Evolutionary conservation across 257 asterid species (phyloP).

Genomic region (Lithospermum erythrorhizon): DNA sequence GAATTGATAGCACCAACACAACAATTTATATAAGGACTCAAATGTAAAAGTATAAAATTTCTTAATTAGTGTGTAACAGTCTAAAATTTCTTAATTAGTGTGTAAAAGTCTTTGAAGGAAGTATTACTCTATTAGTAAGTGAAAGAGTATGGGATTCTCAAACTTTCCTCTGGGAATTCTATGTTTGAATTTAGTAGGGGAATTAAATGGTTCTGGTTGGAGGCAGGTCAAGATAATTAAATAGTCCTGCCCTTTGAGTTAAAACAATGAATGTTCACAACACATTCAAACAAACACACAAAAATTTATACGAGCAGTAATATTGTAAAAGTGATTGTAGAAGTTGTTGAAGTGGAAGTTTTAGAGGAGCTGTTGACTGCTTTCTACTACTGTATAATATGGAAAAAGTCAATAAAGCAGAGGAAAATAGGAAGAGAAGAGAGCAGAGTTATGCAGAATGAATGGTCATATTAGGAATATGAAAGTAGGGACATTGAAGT

Average conservation of each 20-base stretch:
- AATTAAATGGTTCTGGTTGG: slow-evolving; percentile 12
- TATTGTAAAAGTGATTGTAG: slow-evolving; percentile 3
- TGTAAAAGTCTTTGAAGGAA: no score
- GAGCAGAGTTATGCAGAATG: background rate
- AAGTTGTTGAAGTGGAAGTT: slow-evolving; percentile 20
- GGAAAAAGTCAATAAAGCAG: slow-evolving; percentile 9
- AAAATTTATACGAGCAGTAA: background rate
- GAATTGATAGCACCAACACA: no score
- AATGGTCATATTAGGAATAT: background rate
- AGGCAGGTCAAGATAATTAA: slow-evolving; percentile 14
- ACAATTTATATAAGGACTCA: no score
- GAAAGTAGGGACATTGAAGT: slow-evolving; percentile 19
- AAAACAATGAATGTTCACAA: background rate
- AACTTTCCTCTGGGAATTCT: slow-evolving; percentile 5
- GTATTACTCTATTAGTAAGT: no score
- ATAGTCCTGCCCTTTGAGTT: background rate
- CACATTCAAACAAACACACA: background rate
- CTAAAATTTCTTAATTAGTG: no score
- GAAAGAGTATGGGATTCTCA: slow-evolving; percentile 6
- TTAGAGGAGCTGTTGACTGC: slow-evolving; percentile 20
- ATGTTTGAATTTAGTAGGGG: slow-evolving; percentile 9
- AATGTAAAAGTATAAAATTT: no score
- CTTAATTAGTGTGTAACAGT: no score
- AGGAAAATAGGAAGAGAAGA: background rate
- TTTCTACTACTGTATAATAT: background rate